phyloP scores from a whole-genome alignment of 257 asterid genomes.

The Scutellaria barbata region DNA sequence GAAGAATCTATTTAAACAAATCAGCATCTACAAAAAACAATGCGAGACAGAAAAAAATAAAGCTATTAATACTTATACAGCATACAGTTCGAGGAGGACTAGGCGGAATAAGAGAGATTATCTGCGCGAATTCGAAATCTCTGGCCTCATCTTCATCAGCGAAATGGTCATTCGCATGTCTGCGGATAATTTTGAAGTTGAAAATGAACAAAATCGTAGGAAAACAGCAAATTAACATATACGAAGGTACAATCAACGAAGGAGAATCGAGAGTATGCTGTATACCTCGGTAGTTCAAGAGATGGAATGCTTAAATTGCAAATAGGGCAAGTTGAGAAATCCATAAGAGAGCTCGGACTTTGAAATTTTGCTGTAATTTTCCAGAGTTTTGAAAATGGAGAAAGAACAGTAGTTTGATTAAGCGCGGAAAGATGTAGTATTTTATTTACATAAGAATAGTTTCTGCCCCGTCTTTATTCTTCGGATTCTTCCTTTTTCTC shows the following conservation, averaged over 20 bases:
- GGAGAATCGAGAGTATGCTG: conserved; percentile 35
- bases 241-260: not conserved
- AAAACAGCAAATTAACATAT: not conserved
- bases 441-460: not conserved
- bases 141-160: conserved; percentile 50
- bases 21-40: conserved; percentile 9
- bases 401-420: not conserved
- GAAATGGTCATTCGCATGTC: conserved; percentile 59
- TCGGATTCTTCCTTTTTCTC: not conserved
- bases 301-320: conserved; percentile 45
- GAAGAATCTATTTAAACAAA: conserved; percentile 6
- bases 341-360: conserved; percentile 38
- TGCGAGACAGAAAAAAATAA: not conserved
- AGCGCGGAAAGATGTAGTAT: conserved; percentile 30
- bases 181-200: conserved; percentile 26
- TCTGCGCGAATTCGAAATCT: conserved; percentile 50
- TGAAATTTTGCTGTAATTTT: not conserved
- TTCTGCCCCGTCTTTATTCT: not conserved
- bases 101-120: conserved; percentile 36
- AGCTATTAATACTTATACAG: not conserved
- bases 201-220: conserved; percentile 24
- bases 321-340: conserved; percentile 49
- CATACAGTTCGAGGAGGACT: conserved; percentile 44
- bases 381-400: conserved; percentile 16
- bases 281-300: conserved; percentile 48